Conservation (phyloP, 1,284 basidiomycete species). For the Lentinula novae-zelandiae region DNA sequence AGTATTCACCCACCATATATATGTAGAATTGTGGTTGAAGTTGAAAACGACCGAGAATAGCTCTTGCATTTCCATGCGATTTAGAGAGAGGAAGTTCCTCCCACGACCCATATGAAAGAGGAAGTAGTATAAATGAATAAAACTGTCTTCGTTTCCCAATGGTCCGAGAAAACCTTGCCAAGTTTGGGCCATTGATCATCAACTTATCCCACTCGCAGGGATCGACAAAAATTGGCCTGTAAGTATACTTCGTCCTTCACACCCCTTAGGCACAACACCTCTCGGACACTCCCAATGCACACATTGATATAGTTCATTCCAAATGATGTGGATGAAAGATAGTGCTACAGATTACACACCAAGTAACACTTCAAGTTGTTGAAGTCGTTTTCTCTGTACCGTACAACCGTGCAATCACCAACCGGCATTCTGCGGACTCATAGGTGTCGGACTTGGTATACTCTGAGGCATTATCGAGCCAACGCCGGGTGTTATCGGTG, state of each 20-base stretch:
- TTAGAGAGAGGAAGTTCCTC: background rate
- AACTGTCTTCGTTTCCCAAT: background rate
- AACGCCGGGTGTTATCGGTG: conserved; percentile 16
- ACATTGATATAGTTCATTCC: background rate
- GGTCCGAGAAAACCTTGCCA: background rate
- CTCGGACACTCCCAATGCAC: background rate
- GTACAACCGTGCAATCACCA: background rate
- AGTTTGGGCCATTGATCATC: background rate
- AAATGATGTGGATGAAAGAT: background rate
- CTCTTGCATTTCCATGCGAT: background rate
- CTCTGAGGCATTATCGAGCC: conserved; percentile 35
- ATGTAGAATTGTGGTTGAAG: no score
- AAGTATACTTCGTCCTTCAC: background rate
- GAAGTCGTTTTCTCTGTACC: background rate
- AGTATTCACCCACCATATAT: no score
- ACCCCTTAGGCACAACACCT: background rate
- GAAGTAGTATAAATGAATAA: background rate
- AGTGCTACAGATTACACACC: background rate
- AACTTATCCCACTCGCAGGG: background rate
- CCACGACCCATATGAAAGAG: background rate
- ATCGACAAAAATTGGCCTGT: background rate
- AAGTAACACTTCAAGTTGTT: background rate
- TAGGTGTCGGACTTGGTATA: conserved; percentile 36
- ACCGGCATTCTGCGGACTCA: conserved; percentile 18
- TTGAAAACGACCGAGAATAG: background rate